Base-by-base conservation (phyloP, 2,329 filamentous ascomycete genomes). In the Nannizzia gypsea region DNA sequence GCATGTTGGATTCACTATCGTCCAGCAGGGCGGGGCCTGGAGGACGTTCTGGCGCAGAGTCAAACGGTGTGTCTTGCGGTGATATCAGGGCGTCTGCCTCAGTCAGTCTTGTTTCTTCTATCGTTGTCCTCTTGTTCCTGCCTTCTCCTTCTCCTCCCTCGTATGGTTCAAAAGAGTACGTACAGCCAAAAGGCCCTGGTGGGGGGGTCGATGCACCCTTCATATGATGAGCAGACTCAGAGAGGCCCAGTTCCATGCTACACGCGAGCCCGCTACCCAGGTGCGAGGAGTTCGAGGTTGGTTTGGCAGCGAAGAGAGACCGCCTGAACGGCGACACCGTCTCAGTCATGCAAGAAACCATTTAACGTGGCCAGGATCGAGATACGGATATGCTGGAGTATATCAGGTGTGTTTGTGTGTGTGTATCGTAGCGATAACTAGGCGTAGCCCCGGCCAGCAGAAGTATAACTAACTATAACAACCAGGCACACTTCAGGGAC, bases 101-200 rank as follows among this genome's bases (percentile, higher is more conserved):
- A 13, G 26, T 42, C 36, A 56, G 31, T 56, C 13, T 24, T 2
- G 9, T 38, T 9, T 38, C 54, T 24, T 31, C 54, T 28, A n/a
- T 22, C 3, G 13, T 17, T 28, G 13, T 17, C 8, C 15, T n/a
- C 20, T n/a, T 40, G 9, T 11, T 9, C 6, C 38, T 42, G 15
- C 38, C 15, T 15, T 17, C 15, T 42, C 38, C 31, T 36, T 42
- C 38, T 42, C 31, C 31, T 34, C 15, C n/a, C 38, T 17, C n/a
- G n/a, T 42, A 31, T 24, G 26, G 26, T 31, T 17, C n/a, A 17
- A 38, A 22, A 40, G 26, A 28, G 8, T 28, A 63, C 61, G 15
- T 79, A 88, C 85, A 88, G 68, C 85, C 85, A 78, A 88, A 88
- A 40, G 83, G 81, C 69, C 81, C 74, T 64, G 80, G 77, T 60